Base-by-base conservation (phyloP, 192 early-diverging fungal genomes). In the Powellomyces hirtus region DNA sequence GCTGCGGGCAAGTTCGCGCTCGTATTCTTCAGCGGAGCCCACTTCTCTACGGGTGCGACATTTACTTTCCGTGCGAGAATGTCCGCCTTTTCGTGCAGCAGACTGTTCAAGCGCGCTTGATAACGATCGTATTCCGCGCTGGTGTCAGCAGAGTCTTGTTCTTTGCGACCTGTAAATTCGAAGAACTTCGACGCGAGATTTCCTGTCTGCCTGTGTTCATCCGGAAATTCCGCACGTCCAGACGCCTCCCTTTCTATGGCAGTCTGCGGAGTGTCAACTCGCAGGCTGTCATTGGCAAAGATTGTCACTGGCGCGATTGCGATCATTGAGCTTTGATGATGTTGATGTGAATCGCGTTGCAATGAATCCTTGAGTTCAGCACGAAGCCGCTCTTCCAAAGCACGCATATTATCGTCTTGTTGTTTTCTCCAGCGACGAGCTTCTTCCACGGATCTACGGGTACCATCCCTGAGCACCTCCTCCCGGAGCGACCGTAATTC, bases 361-460 rank as follows among this genome's bases (percentile, higher is more conserved):
- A n/a, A n/a, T n/a, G n/a, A n/a, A 49, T 49, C n/a, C 16, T 24
- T 24, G 26, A 49, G n/a, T 14, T 56, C 14, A 56, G 53, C 53
- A 34, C 53, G 53, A 16, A 56, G 33, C 53, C 31, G 53, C 16
- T 33, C 29, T 34, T 64, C 62, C 45, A 64, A 1, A 16, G 10
- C 62, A 22, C 62, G 62, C 10, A 64, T 14, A 31, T 33, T 20
- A 5, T 46, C 46, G 27, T 64, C 62, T 50, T 64, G 62, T 27
- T 22, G 24, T 18, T 16, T 22, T 31, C 22, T 46, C 62, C 62
- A 64, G 18, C 33, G 26, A 16, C 35, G 24, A 26, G n/a, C 62
- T 35, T 52, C 62, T 2, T 52, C 51, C n/a, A 27, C 16, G 22
- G 44, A 22, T 0, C 20, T 24, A 18, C 45, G 59, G 1, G 4